Percentiles rank a stretch among this genome's conserved stretches.
Conservation (phyloP, 805 yeast genomes). For the Metschnikowia dekortorum region DNA sequence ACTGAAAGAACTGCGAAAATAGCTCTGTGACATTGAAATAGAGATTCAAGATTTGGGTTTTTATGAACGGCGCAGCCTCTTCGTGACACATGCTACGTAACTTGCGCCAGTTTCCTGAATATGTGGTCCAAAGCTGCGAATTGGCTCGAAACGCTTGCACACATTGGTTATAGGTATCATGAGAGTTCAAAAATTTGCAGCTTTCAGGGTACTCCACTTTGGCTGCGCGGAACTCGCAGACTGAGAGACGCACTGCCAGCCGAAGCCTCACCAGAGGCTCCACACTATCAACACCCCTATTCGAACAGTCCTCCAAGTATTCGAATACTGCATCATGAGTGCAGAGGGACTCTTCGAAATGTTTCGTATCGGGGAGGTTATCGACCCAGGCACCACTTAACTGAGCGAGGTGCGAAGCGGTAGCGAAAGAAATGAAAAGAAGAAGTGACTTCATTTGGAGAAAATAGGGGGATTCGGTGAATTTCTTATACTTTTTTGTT, state of each 20-base stretch:
- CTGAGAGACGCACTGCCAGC: slow-evolving; percentile 45
- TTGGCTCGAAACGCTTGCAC: slow-evolving; percentile 36
- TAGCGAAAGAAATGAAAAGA: background rate
- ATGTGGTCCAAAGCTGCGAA: slow-evolving; percentile 71
- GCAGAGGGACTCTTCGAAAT: slow-evolving; percentile 9
- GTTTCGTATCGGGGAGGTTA: background rate
- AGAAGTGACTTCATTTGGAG: background rate
- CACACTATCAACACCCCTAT: slow-evolving; percentile 36
- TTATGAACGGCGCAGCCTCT: slow-evolving; percentile 48
- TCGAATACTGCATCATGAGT: slow-evolving; percentile 34
- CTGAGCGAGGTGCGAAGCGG: slow-evolving; percentile 1
- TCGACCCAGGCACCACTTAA: background rate
- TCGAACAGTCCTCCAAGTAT: slow-evolving; percentile 39
- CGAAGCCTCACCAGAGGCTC: slow-evolving; percentile 28
- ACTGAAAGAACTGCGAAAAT: slow-evolving; percentile 11
- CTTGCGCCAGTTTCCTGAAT: slow-evolving; percentile 59
- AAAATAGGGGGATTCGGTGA: background rate
- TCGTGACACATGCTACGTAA: slow-evolving; percentile 51
- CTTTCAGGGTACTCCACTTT: slow-evolving; percentile 30
- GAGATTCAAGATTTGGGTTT: slow-evolving; percentile 44
- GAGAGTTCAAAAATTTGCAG: slow-evolving; percentile 18
- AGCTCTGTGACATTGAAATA: slow-evolving; percentile 44
- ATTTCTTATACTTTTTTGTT: background rate
- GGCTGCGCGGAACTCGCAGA: slow-evolving; percentile 53
- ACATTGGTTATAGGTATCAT: slow-evolving; percentile 28